Conservation (phyloP, 306 rosid species). For the Cicer arietinum region DNA sequence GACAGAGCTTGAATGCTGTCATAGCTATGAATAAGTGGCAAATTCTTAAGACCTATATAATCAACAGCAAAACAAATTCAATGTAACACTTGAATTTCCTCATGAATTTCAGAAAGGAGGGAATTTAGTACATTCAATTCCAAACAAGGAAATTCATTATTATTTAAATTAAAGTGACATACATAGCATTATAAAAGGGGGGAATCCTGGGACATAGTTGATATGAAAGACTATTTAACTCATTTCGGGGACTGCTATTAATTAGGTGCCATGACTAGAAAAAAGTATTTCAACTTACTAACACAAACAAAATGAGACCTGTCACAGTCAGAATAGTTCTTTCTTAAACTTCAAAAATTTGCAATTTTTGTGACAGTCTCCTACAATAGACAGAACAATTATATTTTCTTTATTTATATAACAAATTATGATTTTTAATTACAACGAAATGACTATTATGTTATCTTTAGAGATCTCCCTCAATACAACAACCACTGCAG, state of each 20-base stretch:
- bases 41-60: slow-evolving; percentile 72
- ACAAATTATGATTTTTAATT: not conserved
- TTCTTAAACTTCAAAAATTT: not conserved
- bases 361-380: not conserved
- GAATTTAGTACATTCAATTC: not conserved
- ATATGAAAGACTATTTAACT: slow-evolving; percentile 1
- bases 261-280: slow-evolving; percentile 5
- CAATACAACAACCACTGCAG: not conserved
- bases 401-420: not conserved
- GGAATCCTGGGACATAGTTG: slow-evolving; percentile 6
- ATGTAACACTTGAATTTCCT: not conserved
- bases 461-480: not conserved
- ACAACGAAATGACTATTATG: not conserved
- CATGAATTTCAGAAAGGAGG: not conserved
- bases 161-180: not conserved
- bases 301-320: not conserved
- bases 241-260: slow-evolving; percentile 9
- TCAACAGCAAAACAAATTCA: slow-evolving; percentile 20
- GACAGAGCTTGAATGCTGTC: slow-evolving; percentile 77
- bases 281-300: slow-evolving; percentile 7
- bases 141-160: not conserved
- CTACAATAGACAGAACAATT: not conserved
- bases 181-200: slow-evolving; percentile 2
- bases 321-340: not conserved
- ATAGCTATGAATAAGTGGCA: slow-evolving; percentile 94